These are phyloP conservation scores for Aspergillus tanneri DNA, from an alignment of 2,329 filamentous ascomycete genomes.

Conservation along the genomic window DNA sequence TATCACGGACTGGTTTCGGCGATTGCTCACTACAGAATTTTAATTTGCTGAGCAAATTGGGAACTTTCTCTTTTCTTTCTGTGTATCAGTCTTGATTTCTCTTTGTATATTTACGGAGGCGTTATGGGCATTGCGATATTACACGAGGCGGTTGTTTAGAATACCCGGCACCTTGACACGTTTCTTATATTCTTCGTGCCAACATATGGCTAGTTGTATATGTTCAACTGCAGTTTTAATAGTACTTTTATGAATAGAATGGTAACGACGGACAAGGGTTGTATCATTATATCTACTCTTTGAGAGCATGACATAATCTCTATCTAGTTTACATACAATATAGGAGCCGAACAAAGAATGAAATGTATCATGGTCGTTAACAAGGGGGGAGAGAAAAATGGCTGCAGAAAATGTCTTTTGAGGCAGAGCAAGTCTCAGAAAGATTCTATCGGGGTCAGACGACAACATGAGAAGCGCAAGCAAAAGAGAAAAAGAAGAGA, in stretches of 20 bases:
- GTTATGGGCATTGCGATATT: neutral
- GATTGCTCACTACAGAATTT: neutral
- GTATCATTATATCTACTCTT: slow-evolving; percentile 3
- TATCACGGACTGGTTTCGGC: slow-evolving; percentile 8
- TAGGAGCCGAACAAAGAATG: neutral
- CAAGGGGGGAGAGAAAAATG: neutral
- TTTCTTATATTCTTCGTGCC: too few species aligned
- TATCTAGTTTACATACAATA: slow-evolving; percentile 14
- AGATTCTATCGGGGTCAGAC: neutral
- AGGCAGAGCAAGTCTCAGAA: neutral
- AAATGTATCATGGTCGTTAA: neutral
- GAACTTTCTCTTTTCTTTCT: neutral
- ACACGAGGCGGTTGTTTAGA: neutral
- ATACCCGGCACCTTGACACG: neutral
- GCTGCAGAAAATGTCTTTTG: neutral
- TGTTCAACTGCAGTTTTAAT: too few species aligned
- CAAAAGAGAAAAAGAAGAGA: neutral
- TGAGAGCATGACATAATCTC: slow-evolving; percentile 3
- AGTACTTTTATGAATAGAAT: slow-evolving; percentile 4
- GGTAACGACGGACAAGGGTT: neutral
- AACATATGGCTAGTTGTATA: too few species aligned
- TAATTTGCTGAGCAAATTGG: neutral
- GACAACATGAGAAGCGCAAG: neutral
- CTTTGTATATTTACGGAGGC: neutral
- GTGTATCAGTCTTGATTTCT: slow-evolving; percentile 3